Percentiles rank a stretch among this genome's conserved stretches.
These are phyloP conservation scores for Ophiostoma quercus DNA, from an alignment of 2,329 filamentous ascomycete genomes.

Conservation along the genomic window DNA sequence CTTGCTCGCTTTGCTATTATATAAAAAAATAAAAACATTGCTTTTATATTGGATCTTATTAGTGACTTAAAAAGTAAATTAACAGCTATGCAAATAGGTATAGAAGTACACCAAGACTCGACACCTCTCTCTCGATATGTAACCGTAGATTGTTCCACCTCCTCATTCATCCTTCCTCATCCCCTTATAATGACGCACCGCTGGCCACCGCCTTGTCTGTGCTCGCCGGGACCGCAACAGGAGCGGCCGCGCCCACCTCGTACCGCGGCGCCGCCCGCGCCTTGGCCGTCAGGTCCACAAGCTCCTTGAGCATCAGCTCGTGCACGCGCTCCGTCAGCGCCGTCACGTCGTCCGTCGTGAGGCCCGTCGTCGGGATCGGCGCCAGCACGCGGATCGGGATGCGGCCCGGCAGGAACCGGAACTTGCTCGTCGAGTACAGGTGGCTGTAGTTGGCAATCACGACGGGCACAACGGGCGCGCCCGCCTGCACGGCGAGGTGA, in stretches of 20 bases:
- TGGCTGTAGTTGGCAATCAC: constrained; percentile 76
- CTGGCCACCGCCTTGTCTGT: constrained; percentile 21
- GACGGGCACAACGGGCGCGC: constrained; percentile 85
- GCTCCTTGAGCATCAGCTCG: constrained; percentile 69
- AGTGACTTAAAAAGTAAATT: not conserved
- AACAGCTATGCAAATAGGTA: constrained; percentile 9
- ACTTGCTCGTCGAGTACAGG: constrained; percentile 58
- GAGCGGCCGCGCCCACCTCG: not conserved
- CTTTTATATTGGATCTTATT: not conserved
- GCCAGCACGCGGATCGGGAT: constrained; percentile 75
- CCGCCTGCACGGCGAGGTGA: constrained; percentile 88
- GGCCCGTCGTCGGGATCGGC: constrained; percentile 69
- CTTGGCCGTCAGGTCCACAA: constrained; percentile 50
- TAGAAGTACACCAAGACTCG: not conserved
- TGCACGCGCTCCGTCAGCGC: constrained; percentile 62
- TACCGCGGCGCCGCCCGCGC: constrained; percentile 29
- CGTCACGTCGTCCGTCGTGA: constrained; percentile 73
- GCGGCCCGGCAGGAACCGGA: constrained; percentile 61
- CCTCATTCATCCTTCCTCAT: not conserved
- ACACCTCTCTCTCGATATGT: not conserved
- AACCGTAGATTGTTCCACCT: not conserved
- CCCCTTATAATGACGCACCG: constrained; percentile 22
- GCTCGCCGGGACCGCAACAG: not conserved
- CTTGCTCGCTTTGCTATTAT: not conserved
- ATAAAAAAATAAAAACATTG: not conserved